A percentile compares a stretch with the other conserved stretches of the same genome.
Evolutionary conservation across 805 yeast genomes (phyloP).

Genomic region (Saturnispora besseyi): DNA sequence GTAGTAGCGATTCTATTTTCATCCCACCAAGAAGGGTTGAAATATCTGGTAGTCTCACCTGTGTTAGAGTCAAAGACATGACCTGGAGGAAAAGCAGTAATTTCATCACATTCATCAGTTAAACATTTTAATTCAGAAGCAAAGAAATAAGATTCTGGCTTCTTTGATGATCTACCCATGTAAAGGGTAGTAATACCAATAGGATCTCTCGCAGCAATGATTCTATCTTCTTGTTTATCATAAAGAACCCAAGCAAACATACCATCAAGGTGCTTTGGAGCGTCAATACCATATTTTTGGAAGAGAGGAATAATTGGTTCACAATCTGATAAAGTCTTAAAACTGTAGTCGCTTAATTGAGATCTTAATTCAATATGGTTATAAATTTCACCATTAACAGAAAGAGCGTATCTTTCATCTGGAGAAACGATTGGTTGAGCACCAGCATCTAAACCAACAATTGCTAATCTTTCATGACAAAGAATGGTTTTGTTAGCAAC

Average conservation of each 20-base stretch:
- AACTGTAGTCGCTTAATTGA: slow-evolving; percentile 61
- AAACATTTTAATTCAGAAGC: slow-evolving; percentile 94
- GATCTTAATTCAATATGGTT: slow-evolving; percentile 88
- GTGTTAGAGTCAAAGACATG: slow-evolving; percentile 91
- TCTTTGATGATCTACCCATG: slow-evolving; percentile 72
- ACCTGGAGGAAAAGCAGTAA: slow-evolving; percentile 96
- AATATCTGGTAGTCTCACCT: slow-evolving; percentile 79
- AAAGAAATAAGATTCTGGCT: slow-evolving; percentile 74
- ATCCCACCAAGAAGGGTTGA: slow-evolving; percentile 93
- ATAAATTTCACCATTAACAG: slow-evolving; percentile 97
- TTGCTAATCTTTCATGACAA: slow-evolving; percentile 93
- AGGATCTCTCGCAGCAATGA: slow-evolving; percentile 97
- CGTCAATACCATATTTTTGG: slow-evolving; percentile 76
- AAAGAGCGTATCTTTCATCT: slow-evolving; percentile 63
- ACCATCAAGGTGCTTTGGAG: slow-evolving; percentile 92
- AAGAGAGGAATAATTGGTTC: slow-evolving; percentile 95
- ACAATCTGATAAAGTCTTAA: slow-evolving; percentile 87
- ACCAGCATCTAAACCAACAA: slow-evolving; percentile 95
- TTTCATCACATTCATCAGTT: slow-evolving; percentile 88
- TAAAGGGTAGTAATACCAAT: slow-evolving; percentile 94
- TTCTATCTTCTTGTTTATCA: slow-evolving; percentile 76
- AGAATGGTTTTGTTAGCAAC: slow-evolving; percentile 72
- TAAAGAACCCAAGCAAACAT: slow-evolving; percentile 95
- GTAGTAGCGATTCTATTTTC: slow-evolving; percentile 63
- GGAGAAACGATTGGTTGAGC: slow-evolving; percentile 91